These are phyloP conservation scores for Cladosporium sp. DNA, from an alignment of 2,329 filamentous ascomycete genomes.

Conservation along the genomic window DNA sequence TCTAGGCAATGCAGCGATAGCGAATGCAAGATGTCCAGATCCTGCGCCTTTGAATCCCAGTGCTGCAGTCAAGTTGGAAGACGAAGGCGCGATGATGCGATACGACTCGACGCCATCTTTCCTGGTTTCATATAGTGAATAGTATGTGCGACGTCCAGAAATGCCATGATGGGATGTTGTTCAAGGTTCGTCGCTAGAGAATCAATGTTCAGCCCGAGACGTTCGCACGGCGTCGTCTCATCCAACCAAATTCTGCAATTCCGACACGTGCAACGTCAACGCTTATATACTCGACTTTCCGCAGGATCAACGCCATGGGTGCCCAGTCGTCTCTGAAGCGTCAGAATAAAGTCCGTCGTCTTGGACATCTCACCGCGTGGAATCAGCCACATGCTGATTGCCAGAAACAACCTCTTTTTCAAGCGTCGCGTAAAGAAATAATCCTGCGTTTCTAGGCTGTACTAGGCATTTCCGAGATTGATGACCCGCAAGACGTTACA, in stretches of 20 bases:
- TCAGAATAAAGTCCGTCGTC: constrained; percentile 9
- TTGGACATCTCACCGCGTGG: not conserved
- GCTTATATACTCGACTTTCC: not conserved
- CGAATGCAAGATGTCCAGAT: not conserved
- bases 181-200: constrained; percentile 5
- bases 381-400: not conserved
- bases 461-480: not conserved
- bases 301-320: constrained; percentile 9
- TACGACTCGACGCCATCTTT: not conserved
- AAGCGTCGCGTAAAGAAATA: not conserved
- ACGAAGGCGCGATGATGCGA: not conserved
- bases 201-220: not conserved
- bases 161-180: not conserved
- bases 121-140: not conserved
- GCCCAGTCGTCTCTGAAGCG: constrained; percentile 7
- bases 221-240: not conserved
- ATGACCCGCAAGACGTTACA: not conserved
- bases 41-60: not conserved
- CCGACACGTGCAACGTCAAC: not conserved
- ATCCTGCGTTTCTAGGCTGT: not conserved
- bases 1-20: not conserved
- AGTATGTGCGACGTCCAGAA: constrained; percentile 4
- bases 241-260: constrained; percentile 12
- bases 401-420: not conserved
- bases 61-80: not conserved